Evolutionary conservation across 805 yeast genomes (phyloP).

Genomic region (Clavispora vitiphila): DNA sequence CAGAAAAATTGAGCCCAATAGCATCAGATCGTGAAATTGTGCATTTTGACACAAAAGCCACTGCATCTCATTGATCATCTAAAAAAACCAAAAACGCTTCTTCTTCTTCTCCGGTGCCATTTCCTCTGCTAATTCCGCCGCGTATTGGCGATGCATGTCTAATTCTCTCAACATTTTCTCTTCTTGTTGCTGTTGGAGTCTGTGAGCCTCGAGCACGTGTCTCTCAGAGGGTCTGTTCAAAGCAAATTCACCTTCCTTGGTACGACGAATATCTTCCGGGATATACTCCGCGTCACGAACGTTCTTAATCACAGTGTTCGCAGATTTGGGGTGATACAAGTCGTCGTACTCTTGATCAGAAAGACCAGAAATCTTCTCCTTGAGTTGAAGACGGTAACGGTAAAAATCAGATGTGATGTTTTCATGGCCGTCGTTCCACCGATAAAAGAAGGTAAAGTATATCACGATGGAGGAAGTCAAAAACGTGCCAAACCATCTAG

Average conservation of each 20-base stretch:
- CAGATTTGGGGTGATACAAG: conserved; percentile 42
- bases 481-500: conserved; percentile 50
- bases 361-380: conserved; percentile 54
- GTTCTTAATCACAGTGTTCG: conserved; percentile 36
- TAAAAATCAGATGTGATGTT: conserved; percentile 68
- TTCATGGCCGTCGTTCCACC: conserved; percentile 84
- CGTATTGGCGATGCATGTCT: conserved; percentile 20
- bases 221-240: conserved; percentile 65
- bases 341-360: conserved; percentile 60
- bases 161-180: conserved; percentile 38
- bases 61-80: background rate
- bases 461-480: conserved; percentile 45
- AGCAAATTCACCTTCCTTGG: conserved; percentile 44
- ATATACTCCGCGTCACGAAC: conserved; percentile 41
- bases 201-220: conserved; percentile 72
- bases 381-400: conserved; percentile 51
- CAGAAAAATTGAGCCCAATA: too few relatives aligned
- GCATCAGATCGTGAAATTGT: too few relatives aligned
- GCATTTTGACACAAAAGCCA: too few relatives aligned
- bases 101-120: conserved; percentile 4
- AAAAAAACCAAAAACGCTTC: conserved; percentile 14
- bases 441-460: conserved; percentile 65
- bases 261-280: conserved; percentile 37
- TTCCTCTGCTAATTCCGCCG: conserved; percentile 12
- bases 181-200: conserved; percentile 63